A percentile compares a stretch with the other conserved stretches of the same genome.
These are phyloP conservation scores for Cladosporium sphaerospermum DNA, from an alignment of 2,329 filamentous ascomycete genomes.

Conservation along the genomic window DNA sequence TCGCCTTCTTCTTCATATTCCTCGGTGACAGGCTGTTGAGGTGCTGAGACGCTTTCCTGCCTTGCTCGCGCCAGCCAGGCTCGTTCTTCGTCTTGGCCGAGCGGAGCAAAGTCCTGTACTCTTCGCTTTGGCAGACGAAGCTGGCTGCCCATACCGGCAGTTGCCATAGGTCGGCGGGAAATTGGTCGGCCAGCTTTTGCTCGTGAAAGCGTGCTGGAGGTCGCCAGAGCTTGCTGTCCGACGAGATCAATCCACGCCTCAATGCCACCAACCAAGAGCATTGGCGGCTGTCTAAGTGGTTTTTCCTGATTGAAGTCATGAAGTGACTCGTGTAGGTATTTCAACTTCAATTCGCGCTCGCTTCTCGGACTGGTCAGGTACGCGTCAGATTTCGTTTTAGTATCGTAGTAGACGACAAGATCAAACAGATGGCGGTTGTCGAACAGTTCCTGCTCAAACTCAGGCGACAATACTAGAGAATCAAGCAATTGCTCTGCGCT, in stretches of 20 bases:
- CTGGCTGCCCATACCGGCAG: constrained; percentile 38
- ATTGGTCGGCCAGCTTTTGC: constrained; percentile 45
- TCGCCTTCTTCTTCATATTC: constrained; percentile 40
- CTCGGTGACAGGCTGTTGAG: constrained; percentile 29
- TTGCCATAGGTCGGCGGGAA: constrained; percentile 47
- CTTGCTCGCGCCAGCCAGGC: constrained; percentile 73
- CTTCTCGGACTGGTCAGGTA: constrained; percentile 47
- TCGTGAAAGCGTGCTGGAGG: constrained; percentile 49
- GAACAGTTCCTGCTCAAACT: constrained; percentile 71
- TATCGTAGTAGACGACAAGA: constrained; percentile 85
- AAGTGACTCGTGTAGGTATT: constrained; percentile 70
- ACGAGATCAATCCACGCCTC: constrained; percentile 83
- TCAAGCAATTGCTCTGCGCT: constrained; percentile 61
- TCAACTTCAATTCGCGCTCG: constrained; percentile 48
- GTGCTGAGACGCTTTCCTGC: constrained; percentile 52
- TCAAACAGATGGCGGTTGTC: constrained; percentile 70
- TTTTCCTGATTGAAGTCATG: constrained; percentile 77
- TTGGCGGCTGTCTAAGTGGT: constrained; percentile 65
- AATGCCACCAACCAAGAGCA: constrained; percentile 74
- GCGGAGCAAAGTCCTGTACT: constrained; percentile 58
- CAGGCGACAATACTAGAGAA: constrained; percentile 63
- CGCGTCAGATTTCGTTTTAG: constrained; percentile 52
- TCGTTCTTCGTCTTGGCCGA: constrained; percentile 74
- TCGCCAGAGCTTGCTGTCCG: constrained; percentile 59
- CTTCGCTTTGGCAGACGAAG: constrained; percentile 51